Evolutionary conservation across 106 monocot species (phyloP).

Genomic region (Allium cepa): DNA sequence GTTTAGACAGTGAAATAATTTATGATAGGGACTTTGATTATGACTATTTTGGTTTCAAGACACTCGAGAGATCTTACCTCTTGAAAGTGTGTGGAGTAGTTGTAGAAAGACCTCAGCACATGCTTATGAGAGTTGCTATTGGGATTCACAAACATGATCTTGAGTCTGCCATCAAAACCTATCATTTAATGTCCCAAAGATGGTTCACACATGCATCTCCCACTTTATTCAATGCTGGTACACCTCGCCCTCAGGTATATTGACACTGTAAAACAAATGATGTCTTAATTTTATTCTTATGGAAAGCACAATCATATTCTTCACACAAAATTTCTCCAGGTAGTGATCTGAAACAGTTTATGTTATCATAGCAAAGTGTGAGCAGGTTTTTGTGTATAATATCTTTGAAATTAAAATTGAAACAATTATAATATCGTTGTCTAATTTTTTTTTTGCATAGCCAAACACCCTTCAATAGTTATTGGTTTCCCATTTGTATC

Average conservation of each 20-base stretch:
- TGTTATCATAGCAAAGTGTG: no score
- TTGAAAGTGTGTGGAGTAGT: slow-evolving; percentile 75
- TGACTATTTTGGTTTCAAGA: slow-evolving; percentile 98
- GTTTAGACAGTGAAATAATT: slow-evolving; percentile 89
- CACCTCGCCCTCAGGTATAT: slow-evolving; percentile 74
- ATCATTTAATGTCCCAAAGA: slow-evolving; percentile 94
- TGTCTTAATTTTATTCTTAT: no score
- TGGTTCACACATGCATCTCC: slow-evolving; percentile 99
- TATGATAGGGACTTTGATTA: slow-evolving; percentile 97
- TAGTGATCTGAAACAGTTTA: no score
- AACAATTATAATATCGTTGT: no score
- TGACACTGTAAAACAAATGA: no score
- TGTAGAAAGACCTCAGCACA: slow-evolving; percentile 93
- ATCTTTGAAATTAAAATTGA: no score
- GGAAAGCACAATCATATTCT: background rate
- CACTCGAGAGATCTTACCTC: slow-evolving; percentile 94
- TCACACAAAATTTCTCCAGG: background rate
- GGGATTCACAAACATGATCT: slow-evolving; percentile 96
- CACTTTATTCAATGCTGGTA: slow-evolving; percentile 93
- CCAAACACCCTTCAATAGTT: background rate
- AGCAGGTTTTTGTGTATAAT: no score
- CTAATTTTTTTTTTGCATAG: background rate
- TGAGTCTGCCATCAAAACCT: slow-evolving; percentile 68
- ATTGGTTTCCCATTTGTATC: background rate
- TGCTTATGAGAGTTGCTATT: slow-evolving; percentile 96